phyloP scores from a whole-genome alignment of 768 basidiomycete species.

The Naganishia friedmannii region DNA sequence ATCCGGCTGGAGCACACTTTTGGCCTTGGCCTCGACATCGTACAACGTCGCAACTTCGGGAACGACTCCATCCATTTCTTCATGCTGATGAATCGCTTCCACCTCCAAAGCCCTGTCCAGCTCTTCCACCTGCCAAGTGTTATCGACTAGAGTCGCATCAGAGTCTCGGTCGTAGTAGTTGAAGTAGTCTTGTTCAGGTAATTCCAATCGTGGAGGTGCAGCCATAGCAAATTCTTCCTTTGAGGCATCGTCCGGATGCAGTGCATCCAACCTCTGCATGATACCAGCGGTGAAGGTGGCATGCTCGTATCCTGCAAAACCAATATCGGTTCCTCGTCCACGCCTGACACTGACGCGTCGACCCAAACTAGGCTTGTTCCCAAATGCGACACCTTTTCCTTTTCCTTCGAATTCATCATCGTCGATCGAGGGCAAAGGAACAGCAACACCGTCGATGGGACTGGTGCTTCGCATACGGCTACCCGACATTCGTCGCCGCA shows the following conservation, averaged over 20 bases:
- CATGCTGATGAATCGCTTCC: conserved; percentile 9
- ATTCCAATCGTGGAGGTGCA: background rate
- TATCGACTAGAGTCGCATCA: background rate
- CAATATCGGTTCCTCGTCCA: conserved; percentile 15
- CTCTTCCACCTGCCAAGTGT: conserved; percentile 11
- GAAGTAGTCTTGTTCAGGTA: conserved; percentile 15
- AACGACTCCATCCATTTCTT: conserved; percentile 2
- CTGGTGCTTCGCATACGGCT: conserved; percentile 19
- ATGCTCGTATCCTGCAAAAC: conserved; percentile 10
- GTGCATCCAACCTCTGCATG: conserved; percentile 5
- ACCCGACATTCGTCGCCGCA: conserved; percentile 21
- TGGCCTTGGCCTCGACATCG: conserved; percentile 1
- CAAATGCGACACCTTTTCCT: background rate
- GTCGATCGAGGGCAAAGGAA: conserved; percentile 8
- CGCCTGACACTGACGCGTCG: conserved; percentile 1
- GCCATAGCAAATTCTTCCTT: background rate
- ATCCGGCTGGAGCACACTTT: conserved; percentile 2
- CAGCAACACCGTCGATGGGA: conserved; percentile 2
- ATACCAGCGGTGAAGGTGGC: conserved; percentile 3
- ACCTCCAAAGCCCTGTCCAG: conserved; percentile 5
- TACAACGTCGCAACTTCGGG: background rate
- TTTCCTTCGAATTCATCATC: conserved; percentile 4
- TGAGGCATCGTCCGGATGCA: background rate
- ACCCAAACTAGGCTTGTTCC: background rate
- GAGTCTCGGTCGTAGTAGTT: conserved; percentile 10